These are phyloP conservation scores for Pseudonitzschia pungens DNA, from an alignment of 108 stramenopile genomes.

Conservation along the genomic window DNA sequence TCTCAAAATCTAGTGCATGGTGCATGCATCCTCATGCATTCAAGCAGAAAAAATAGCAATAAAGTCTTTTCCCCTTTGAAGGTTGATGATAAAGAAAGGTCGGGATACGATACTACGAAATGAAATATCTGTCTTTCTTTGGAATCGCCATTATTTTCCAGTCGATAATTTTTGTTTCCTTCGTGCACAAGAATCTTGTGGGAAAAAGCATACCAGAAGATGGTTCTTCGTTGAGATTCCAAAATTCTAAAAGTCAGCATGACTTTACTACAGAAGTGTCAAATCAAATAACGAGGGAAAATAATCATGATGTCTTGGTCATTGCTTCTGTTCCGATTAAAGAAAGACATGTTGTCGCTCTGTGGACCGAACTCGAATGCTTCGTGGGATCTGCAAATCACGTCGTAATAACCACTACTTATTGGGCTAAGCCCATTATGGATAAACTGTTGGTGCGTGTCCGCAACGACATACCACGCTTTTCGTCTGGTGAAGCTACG, in stretches of 20 bases:
- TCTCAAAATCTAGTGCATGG: neutral
- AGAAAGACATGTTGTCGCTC: slow-evolving; percentile 20
- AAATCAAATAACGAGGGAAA: slow-evolving; percentile 45
- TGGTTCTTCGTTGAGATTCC: neutral
- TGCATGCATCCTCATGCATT: neutral
- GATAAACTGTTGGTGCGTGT: neutral
- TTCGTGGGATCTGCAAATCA: slow-evolving; percentile 15
- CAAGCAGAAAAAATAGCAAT: neutral
- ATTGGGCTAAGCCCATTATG: slow-evolving; percentile 9
- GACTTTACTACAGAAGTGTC: no score
- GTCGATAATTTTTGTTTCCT: neutral
- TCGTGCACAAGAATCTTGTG: neutral
- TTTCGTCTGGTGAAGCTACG: neutral
- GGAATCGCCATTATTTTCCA: slow-evolving; percentile 8
- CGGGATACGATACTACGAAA: neutral
- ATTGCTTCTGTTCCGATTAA: slow-evolving; percentile 29
- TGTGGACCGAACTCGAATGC: slow-evolving; percentile 42
- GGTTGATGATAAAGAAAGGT: neutral
- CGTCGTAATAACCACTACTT: neutral
- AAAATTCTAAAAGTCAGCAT: neutral
- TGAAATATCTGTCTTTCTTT: neutral
- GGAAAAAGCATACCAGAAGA: neutral
- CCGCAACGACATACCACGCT: neutral
- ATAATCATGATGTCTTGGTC: slow-evolving; percentile 57
- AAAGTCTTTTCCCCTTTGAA: neutral